Evolutionary conservation across 202 grass and related monocot species (phyloP).

Genomic region (Zizania palustris): DNA sequence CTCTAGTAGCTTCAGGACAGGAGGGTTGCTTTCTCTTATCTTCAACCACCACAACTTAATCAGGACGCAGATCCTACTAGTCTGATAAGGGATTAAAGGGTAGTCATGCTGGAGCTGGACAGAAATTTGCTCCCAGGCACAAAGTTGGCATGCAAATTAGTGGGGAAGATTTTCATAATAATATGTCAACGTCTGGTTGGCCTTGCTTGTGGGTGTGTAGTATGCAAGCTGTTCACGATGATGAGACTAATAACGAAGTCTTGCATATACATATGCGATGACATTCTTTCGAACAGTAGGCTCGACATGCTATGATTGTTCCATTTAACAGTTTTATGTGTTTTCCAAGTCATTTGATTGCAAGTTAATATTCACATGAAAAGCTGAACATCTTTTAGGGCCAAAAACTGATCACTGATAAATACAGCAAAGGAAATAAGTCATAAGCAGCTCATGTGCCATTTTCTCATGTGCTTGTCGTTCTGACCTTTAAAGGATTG

Average conservation of each 20-base stretch:
- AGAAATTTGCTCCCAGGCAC: slow-evolving; percentile 12
- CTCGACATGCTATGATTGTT: background rate
- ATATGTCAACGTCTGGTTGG: background rate
- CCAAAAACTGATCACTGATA: slow-evolving; percentile 2
- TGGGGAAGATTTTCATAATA: background rate
- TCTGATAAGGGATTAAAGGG: slow-evolving; percentile 5
- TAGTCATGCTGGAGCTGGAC: slow-evolving; percentile 2
- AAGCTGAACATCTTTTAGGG: background rate
- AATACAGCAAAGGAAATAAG: slow-evolving; percentile 19
- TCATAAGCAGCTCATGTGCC: background rate
- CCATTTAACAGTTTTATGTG: background rate
- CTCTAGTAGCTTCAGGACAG: slow-evolving; percentile 26
- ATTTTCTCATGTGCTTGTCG: slow-evolving; percentile 11
- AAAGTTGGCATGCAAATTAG: background rate
- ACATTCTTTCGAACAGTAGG: background rate
- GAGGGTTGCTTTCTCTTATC: background rate
- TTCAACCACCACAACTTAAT: slow-evolving; percentile 4
- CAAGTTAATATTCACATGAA: background rate
- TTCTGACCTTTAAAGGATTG: background rate
- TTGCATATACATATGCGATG: background rate
- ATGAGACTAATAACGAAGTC: background rate
- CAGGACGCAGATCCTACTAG: slow-evolving; percentile 15
- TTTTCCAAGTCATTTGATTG: background rate
- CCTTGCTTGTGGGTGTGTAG: slow-evolving; percentile 36
- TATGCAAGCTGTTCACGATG: background rate